Evolutionary conservation across 768 basidiomycete genomes (phyloP).

Genomic region (Kwoniella pini): DNA sequence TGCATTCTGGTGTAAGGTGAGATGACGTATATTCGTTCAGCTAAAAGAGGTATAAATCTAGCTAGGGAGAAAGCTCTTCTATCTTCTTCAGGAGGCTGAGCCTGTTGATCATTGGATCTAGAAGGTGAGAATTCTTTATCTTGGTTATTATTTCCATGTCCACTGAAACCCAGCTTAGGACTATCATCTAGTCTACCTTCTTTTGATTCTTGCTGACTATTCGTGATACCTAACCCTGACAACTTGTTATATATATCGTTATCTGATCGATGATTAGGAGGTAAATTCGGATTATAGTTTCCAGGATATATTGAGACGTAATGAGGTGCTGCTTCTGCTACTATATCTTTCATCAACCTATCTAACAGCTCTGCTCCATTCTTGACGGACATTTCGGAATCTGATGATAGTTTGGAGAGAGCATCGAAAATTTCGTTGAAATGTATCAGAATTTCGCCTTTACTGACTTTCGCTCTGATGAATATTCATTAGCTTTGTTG

Average conservation of each 20-base stretch:
- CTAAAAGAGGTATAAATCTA: constrained; percentile 88
- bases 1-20: constrained; percentile 95
- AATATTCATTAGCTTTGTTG: constrained; percentile 15
- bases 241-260: constrained; percentile 3
- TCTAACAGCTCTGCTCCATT: constrained; percentile 97
- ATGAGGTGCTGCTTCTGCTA: constrained; percentile 91
- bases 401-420: constrained; percentile 90
- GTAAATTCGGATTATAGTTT: constrained; percentile 31
- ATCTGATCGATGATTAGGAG: constrained; percentile 8
- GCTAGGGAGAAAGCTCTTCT: constrained; percentile 83
- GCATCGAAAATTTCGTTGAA: constrained; percentile 99
- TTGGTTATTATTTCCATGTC: neutral
- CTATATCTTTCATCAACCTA: constrained; percentile 95
- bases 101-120: constrained; percentile 55
- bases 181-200: constrained; percentile 43
- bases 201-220: constrained; percentile 48
- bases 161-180: constrained; percentile 14
- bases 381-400: constrained; percentile 93
- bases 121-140: constrained; percentile 39
- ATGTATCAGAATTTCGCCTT: constrained; percentile 92
- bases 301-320: constrained; percentile 79
- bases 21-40: constrained; percentile 90
- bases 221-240: constrained; percentile 19
- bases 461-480: constrained; percentile 70
- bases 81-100: constrained; percentile 58